phyloP scores from a whole-genome alignment of 2,329 filamentous ascomycete genomes.

The Geosmithia flava region DNA sequence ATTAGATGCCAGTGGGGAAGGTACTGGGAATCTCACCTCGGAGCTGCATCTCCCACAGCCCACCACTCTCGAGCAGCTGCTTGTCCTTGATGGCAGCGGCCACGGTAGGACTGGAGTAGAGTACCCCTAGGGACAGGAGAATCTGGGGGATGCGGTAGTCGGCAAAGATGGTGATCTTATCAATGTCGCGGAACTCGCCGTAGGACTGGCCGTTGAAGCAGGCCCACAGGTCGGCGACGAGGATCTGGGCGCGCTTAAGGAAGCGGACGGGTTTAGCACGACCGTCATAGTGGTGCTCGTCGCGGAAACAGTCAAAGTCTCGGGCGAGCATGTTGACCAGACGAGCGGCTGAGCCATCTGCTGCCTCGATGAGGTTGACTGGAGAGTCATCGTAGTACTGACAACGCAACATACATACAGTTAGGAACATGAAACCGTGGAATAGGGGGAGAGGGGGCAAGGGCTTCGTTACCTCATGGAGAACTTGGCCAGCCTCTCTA shows the following conservation, averaged over 20 bases:
- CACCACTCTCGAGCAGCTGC: constrained; percentile 56
- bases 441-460: not conserved
- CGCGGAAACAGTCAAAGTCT: constrained; percentile 76
- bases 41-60: constrained; percentile 74
- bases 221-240: constrained; percentile 94
- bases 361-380: constrained; percentile 58
- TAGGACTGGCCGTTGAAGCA: constrained; percentile 75
- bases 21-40: constrained; percentile 41
- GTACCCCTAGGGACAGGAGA: constrained; percentile 66
- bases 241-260: constrained; percentile 89
- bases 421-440: not conserved
- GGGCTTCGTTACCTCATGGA: constrained; percentile 55
- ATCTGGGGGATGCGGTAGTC: constrained; percentile 97
- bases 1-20: not conserved
- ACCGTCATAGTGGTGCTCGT: constrained; percentile 65
- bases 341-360: constrained; percentile 66
- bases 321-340: constrained; percentile 78
- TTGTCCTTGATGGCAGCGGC: constrained; percentile 55
- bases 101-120: constrained; percentile 74
- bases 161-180: constrained; percentile 96
- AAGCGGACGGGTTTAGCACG: constrained; percentile 60
- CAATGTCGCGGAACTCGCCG: constrained; percentile 79
- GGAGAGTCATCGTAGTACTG: constrained; percentile 69
- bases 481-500: constrained; percentile 67
- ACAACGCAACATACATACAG: not conserved